Base-by-base conservation (phyloP, 2,329 filamentous ascomycete species). In the Colletotrichum gloeosporioides region DNA sequence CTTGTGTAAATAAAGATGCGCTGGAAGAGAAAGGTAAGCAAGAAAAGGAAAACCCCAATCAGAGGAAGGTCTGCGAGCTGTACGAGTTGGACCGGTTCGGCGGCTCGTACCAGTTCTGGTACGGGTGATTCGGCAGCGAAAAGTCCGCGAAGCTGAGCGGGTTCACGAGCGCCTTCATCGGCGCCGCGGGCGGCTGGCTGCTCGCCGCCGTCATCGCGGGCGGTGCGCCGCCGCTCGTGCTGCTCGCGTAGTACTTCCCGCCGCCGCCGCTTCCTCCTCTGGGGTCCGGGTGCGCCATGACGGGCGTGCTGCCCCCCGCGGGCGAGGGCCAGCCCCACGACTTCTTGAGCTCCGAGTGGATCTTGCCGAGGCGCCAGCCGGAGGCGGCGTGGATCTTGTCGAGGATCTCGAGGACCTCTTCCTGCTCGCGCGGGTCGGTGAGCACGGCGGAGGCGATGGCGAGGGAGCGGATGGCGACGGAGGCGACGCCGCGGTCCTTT, bases 361-460 rank as follows among this genome's bases (percentile, higher is more conserved):
- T 88, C 74, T 93, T 93, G 3, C 90, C 92, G 7, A 96, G 90
- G 49, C 92, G 91, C 95, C 95, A 98, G 16, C 95, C 95, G 1
- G 94, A 96, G 79, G 95, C 92, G 74, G 90, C 90, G 68, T 92
- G 90, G 78, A 98, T 95, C 79, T 91, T 92, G 62, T 94, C 92
- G 55, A 99, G 90, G 31, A 98, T 95, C 5, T 89, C 84, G 9
- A 98, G 87, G 1, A 96, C 94, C 84, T 98, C 96, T 80, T 94
- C 92, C 85, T 98, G 96, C 79, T 98, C 94, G 32, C 89, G 87
- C 6, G 89, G 89, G 69, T 92, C 89, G 0, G 90, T 91, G 6
- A 99, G 88, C 67, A 93, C 93, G 80, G 94, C 92, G 8, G 94
- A 94, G 3, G 95, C 95, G 71, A 97, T 93, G 53, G 93, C 92